Percentiles rank a stretch among this genome's conserved stretches.
Evolutionary conservation across 2,329 filamentous ascomycete genomes (phyloP).

Genomic region (Pseudogymnoascus sp.): DNA sequence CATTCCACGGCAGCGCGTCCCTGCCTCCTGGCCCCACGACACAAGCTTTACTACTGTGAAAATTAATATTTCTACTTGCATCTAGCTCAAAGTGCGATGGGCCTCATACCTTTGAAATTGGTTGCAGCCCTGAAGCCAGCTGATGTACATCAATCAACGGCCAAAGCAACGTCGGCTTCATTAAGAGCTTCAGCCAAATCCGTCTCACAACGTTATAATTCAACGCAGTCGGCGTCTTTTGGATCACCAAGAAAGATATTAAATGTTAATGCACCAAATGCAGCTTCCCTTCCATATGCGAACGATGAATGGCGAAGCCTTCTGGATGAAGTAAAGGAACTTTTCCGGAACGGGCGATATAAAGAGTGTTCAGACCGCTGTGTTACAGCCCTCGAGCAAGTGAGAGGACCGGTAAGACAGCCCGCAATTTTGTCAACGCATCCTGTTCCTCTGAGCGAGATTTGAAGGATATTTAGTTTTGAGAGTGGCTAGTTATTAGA

Average conservation of each 20-base stretch:
- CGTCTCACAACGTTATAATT: not conserved
- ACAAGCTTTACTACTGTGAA: not conserved
- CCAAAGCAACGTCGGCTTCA: not conserved
- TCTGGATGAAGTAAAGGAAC: constrained; percentile 26
- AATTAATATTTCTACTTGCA: not conserved
- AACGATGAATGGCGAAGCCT: constrained; percentile 23
- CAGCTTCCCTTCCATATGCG: constrained; percentile 21
- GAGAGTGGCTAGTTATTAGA: constrained; percentile 14
- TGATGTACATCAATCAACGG: not conserved
- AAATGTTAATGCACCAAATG: not conserved
- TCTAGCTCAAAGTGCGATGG: not conserved
- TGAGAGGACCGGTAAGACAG: constrained; percentile 25
- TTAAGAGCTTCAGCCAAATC: not conserved
- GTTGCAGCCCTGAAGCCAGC: not conserved
- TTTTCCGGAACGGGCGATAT: constrained; percentile 25
- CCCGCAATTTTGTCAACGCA: not conserved
- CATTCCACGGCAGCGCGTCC: not conserved
- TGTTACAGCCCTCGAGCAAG: constrained; percentile 23
- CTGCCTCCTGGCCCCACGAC: not conserved
- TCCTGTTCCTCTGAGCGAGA: not conserved
- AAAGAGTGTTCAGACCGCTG: constrained; percentile 26
- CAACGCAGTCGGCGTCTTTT: not conserved
- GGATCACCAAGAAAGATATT: not conserved
- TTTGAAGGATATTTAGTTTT: constrained; percentile 11
- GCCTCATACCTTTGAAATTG: not conserved